phyloP scores from a whole-genome alignment of 139 green algal species.

The Trebouxia sp. region DNA sequence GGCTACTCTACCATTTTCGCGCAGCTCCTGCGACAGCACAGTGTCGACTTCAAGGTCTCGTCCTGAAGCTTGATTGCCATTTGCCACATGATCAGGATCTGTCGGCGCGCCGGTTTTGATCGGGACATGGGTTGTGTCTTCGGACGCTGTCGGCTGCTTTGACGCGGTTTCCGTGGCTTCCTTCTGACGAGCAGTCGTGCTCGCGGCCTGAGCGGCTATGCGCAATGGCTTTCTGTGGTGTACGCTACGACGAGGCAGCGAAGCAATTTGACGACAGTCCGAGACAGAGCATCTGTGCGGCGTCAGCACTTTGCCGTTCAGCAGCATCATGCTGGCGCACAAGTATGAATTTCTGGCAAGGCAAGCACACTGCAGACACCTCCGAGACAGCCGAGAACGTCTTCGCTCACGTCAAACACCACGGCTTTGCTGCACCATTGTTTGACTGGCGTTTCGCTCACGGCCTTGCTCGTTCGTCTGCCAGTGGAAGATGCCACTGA shows the following conservation, averaged over 20 bases:
- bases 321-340: too few species aligned
- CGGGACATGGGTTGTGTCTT: conserved; percentile 1
- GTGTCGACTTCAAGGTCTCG: conserved; percentile 43
- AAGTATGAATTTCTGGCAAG: too few species aligned
- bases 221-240: not conserved
- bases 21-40: conserved; percentile 47
- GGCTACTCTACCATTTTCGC: conserved; percentile 43
- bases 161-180: not conserved
- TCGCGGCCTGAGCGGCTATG: not conserved
- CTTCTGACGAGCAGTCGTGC: not conserved
- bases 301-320: not conserved
- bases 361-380: too few species aligned
- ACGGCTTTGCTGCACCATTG: not conserved
- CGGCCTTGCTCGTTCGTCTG: not conserved
- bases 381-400: too few species aligned
- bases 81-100: not conserved
- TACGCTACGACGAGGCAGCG: not conserved
- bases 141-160: not conserved
- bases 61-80: not conserved
- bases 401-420: too few species aligned
- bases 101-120: not conserved
- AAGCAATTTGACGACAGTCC: not conserved
- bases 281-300: not conserved
- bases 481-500: not conserved
- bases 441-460: conserved; percentile 2